Base-by-base conservation (phyloP, 1,139 yeast genomes). In the Saccharomycopsis hybrid region DNA sequence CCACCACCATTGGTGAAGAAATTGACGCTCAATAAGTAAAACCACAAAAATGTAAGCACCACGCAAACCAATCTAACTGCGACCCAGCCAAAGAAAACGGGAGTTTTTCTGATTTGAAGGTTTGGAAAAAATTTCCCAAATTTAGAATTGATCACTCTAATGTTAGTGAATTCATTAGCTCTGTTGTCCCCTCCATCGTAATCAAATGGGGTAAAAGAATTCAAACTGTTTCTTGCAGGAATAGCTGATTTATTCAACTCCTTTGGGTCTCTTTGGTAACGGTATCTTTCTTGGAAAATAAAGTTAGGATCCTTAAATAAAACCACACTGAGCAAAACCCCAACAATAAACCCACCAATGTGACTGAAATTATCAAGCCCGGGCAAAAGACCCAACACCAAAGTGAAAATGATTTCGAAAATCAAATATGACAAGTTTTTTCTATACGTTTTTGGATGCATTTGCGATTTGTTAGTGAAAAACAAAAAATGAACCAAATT, bases 351-450 rank as follows among this genome's bases (percentile, higher is more conserved):
- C 3, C 92, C 92, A 4, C 92, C 92, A 56, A 84, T 76, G 62
- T 84, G 92, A 50, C 86, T 76, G 61, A 84, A 84, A 62, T 84
- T 84, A 63, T 84, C 92, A 50, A 84, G 64, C 0, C 92, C 92
- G 0, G 92, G 92, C 24, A 84, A 65, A 33, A 84, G 66, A 0
- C 92, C 92, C 30, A 84, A 65, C 2, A 77, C 85, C 51, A 84
- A 72, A 39, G 84, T 75, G 3, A 83, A 68, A 13, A 82, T 59
- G 43, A 84, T 73, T 60, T 84, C 90, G 5, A 69, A 66, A 24
- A 82, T 56, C 68, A 80, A 75, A 27, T 77, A 68, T 32, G 64
- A 54, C 5, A 84, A 66, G 44, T 74, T 71, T 8, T 75, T 59
- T 3, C 65, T 68, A 59, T 71, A 78, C 51, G 67, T 72, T 40